Conservation (phyloP, 805 yeast genomes). For the Dipodascus albidus region DNA sequence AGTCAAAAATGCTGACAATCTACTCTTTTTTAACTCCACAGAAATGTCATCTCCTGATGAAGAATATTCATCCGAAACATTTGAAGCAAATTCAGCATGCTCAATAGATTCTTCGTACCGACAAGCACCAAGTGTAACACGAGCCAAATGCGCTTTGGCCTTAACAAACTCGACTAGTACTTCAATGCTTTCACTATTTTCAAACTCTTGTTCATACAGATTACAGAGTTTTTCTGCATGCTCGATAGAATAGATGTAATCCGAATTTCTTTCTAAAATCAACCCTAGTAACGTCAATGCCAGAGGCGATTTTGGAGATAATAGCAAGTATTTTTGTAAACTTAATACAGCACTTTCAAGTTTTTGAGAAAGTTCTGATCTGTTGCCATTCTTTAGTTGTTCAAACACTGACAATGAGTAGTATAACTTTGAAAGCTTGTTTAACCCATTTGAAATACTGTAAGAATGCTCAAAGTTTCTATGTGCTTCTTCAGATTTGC, state of each 20-base stretch:
- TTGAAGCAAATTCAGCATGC: conserved; percentile 31
- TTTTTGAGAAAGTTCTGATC: conserved; percentile 1
- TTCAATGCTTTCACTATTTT: conserved; percentile 37
- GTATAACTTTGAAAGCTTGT: conserved; percentile 56
- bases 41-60: background rate
- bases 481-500: conserved; percentile 35
- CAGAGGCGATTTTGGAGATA: conserved; percentile 20
- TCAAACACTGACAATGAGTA: conserved; percentile 50
- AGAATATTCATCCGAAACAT: background rate
- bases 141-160: conserved; percentile 59
- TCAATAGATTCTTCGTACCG: conserved; percentile 50
- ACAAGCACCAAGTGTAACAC: conserved; percentile 53
- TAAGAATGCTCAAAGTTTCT: conserved; percentile 67
- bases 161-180: conserved; percentile 41
- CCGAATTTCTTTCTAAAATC: conserved; percentile 55
- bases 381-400: conserved; percentile 28
- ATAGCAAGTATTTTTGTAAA: conserved; percentile 46
- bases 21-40: conserved; percentile 17
- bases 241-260: conserved; percentile 41
- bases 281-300: conserved; percentile 22
- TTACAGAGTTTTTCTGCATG: conserved; percentile 36
- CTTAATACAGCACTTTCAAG: conserved; percentile 22
- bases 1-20: conserved; percentile 49
- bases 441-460: conserved; percentile 61
- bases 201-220: conserved; percentile 45